These are phyloP conservation scores for Colletotrichum tabaci DNA, from an alignment of 2,329 filamentous ascomycete species.

Conservation along the genomic window DNA sequence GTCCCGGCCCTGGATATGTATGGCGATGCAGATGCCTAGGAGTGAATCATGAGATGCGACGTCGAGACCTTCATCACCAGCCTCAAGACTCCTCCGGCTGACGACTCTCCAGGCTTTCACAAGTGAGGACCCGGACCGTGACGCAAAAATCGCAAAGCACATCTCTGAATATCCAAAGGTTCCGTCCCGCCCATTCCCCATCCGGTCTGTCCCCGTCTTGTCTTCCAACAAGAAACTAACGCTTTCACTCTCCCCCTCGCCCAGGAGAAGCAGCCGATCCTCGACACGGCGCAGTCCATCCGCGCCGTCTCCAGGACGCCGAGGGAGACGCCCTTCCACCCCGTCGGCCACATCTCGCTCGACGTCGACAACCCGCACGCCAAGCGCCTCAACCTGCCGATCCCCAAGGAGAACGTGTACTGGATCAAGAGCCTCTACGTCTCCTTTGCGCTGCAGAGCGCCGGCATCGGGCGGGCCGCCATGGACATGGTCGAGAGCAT, in stretches of 20 bases:
- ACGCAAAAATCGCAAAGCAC: conserved; percentile 45
- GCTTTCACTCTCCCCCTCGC: neutral
- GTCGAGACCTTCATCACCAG: no score
- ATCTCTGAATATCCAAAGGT: conserved; percentile 43
- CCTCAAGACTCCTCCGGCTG: neutral
- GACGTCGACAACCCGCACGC: conserved; percentile 42
- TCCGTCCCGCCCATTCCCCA: neutral
- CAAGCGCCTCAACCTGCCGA: conserved; percentile 34
- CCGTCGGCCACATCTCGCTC: conserved; percentile 52
- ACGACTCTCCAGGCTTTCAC: conserved; percentile 40
- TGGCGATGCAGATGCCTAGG: no score
- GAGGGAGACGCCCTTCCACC: conserved; percentile 43
- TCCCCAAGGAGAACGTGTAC: conserved; percentile 44
- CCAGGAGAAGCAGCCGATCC: conserved; percentile 41
- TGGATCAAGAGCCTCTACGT: conserved; percentile 53
- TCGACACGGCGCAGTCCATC: conserved; percentile 38
- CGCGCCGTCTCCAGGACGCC: conserved; percentile 31
- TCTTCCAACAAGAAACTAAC: neutral
- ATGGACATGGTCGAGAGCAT: conserved; percentile 50
- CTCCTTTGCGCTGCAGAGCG: conserved; percentile 45
- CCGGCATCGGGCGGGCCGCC: conserved; percentile 48
- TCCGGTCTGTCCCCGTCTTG: no score
- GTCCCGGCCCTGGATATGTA: no score
- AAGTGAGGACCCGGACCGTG: conserved; percentile 22
- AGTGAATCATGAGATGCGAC: no score